These are phyloP conservation scores for Cladophialophora chaetospira DNA, from an alignment of 2,329 filamentous ascomycete species.

Conservation along the genomic window DNA sequence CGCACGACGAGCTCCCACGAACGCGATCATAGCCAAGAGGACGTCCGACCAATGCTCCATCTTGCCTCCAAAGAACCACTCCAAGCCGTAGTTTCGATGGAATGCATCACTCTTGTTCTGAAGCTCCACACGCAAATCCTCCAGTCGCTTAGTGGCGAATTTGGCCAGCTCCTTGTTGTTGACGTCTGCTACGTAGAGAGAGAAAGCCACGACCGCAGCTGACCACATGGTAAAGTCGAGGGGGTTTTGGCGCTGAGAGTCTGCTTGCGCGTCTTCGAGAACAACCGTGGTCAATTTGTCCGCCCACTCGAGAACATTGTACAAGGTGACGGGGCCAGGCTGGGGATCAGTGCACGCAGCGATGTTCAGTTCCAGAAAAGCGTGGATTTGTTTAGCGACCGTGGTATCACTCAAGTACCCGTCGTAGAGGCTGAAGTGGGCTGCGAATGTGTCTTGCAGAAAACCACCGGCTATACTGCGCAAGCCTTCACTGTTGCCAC, in stretches of 20 bases:
- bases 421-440: neutral
- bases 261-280: neutral
- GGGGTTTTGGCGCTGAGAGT: slow-evolving; percentile 18
- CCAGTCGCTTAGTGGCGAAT: slow-evolving; percentile 9
- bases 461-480: neutral
- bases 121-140: slow-evolving; percentile 5
- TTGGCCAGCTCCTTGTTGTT: neutral
- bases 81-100: slow-evolving; percentile 18
- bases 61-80: slow-evolving; percentile 18
- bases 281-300: slow-evolving; percentile 2
- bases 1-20: neutral
- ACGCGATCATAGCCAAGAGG: slow-evolving; percentile 27
- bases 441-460: neutral
- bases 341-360: neutral
- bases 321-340: neutral
- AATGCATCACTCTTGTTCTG: slow-evolving; percentile 22
- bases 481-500: neutral
- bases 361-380: slow-evolving; percentile 1
- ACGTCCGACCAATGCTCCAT: slow-evolving; percentile 25
- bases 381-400: slow-evolving; percentile 1
- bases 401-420: neutral
- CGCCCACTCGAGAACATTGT: neutral
- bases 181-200: slow-evolving; percentile 15
- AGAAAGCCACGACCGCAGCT: slow-evolving; percentile 21
- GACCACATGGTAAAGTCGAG: slow-evolving; percentile 23